Conservation (phyloP, 331 rosid genomes). For the Pyrus hybrid region DNA sequence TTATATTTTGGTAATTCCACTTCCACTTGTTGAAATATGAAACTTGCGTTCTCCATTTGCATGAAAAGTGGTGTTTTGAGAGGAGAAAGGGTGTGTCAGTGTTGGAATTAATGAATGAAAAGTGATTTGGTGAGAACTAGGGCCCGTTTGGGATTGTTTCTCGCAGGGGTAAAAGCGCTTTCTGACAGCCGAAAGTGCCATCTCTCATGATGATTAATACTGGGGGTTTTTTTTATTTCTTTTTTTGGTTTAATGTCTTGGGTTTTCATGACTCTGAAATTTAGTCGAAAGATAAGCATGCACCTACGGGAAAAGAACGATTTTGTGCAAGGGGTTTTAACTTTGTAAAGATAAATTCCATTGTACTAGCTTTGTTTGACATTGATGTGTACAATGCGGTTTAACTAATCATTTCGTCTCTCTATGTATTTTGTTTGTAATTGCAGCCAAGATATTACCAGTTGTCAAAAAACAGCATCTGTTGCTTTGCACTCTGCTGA, state of each 20-base stretch:
- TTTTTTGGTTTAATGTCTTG: neutral
- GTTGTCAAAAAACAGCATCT: slow-evolving; percentile 88
- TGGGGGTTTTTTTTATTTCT: too few species aligned
- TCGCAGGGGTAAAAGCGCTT: neutral
- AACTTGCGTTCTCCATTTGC: neutral
- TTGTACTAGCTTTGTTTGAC: neutral
- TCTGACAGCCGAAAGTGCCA: neutral
- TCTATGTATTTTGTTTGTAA: neutral
- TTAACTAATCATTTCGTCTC: neutral
- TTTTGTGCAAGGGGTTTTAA: neutral
- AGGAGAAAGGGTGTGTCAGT: neutral
- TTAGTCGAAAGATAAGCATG: neutral
- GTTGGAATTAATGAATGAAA: neutral
- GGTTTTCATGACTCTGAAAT: neutral
- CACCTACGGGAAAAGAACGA: neutral
- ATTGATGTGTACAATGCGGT: neutral
- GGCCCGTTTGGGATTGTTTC: neutral
- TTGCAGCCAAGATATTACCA: slow-evolving; percentile 83
- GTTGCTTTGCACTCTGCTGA: slow-evolving; percentile 72
- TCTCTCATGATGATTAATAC: neutral
- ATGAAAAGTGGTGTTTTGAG: neutral
- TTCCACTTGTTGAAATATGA: neutral
- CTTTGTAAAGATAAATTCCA: neutral
- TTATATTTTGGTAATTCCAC: neutral
- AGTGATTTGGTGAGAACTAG: neutral